Percentiles rank a stretch among this genome's conserved stretches.
These are phyloP conservation scores for Tolypocladium nubicola DNA, from an alignment of 2,329 filamentous ascomycete genomes.

Conservation along the genomic window DNA sequence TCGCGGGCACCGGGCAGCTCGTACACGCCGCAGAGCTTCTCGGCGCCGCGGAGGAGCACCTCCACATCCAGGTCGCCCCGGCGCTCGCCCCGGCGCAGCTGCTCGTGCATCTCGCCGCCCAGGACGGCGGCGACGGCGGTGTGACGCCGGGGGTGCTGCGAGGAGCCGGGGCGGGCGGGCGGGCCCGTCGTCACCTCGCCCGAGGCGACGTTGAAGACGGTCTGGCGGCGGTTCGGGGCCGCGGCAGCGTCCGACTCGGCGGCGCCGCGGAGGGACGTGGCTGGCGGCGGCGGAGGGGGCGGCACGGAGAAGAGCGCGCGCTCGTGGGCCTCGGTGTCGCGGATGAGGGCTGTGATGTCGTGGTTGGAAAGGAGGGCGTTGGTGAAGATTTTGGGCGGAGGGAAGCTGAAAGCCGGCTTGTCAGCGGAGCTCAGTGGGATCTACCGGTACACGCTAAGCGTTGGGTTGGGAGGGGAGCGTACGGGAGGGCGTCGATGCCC, in stretches of 20 bases:
- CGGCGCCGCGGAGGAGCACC: slow-evolving; percentile 71
- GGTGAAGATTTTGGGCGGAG: slow-evolving; percentile 86
- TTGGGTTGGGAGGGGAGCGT: slow-evolving; percentile 4
- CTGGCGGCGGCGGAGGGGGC: slow-evolving; percentile 51
- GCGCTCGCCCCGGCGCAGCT: slow-evolving; percentile 49
- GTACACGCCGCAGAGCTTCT: slow-evolving; percentile 85
- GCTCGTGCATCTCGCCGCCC: slow-evolving; percentile 75
- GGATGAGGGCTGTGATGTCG: slow-evolving; percentile 89
- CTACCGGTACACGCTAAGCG: slow-evolving; percentile 12
- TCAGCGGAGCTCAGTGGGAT: not conserved
- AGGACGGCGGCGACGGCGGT: slow-evolving; percentile 86
- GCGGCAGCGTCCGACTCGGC: slow-evolving; percentile 19
- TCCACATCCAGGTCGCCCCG: slow-evolving; percentile 76
- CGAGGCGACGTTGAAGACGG: slow-evolving; percentile 54
- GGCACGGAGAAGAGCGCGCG: slow-evolving; percentile 90
- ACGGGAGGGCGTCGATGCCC: slow-evolving; percentile 68
- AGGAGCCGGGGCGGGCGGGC: slow-evolving; percentile 24
- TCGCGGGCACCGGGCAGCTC: slow-evolving; percentile 70
- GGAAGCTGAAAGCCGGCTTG: slow-evolving; percentile 53
- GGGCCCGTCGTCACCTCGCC: slow-evolving; percentile 50
- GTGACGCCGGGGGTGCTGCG: slow-evolving; percentile 51
- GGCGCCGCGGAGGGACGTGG: slow-evolving; percentile 20
- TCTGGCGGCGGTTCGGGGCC: slow-evolving; percentile 40
- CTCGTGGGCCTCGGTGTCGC: slow-evolving; percentile 91
- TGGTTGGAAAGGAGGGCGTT: slow-evolving; percentile 80